Evolutionary conservation across 768 basidiomycete species (phyloP).

Genomic region (Saitozyma sp.): DNA sequence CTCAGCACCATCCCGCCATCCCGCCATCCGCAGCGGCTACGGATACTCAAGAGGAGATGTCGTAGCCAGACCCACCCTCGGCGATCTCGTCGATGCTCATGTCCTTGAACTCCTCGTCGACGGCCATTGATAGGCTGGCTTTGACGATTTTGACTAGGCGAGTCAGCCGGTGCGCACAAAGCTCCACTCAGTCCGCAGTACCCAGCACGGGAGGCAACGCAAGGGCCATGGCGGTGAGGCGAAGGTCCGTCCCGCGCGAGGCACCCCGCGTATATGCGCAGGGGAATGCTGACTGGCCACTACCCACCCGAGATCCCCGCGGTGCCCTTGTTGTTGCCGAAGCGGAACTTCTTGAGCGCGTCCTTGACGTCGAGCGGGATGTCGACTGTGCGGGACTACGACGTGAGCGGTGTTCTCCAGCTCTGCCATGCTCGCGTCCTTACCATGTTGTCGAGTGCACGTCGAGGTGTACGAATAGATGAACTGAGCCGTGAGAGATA

Average conservation of each 20-base stretch:
- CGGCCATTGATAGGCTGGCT: constrained; percentile 73
- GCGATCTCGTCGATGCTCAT: constrained; percentile 79
- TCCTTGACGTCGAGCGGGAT: constrained; percentile 77
- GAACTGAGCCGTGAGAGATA: no score
- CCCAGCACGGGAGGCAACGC: no score
- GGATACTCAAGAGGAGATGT: neutral
- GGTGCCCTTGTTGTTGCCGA: constrained; percentile 60
- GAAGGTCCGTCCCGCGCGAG: no score
- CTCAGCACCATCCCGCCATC: constrained; percentile 5
- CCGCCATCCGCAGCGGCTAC: no score
- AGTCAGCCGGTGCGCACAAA: neutral
- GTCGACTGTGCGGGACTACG: constrained; percentile 65
- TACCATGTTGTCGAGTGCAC: neutral
- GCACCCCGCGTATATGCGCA: no score
- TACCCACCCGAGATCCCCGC: constrained; percentile 63
- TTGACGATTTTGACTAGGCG: constrained; percentile 80
- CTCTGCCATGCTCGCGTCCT: neutral
- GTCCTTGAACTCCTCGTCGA: constrained; percentile 74
- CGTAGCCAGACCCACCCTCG: constrained; percentile 62
- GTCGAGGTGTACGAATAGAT: no score
- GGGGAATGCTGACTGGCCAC: no score
- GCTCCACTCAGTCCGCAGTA: no score
- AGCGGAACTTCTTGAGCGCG: constrained; percentile 78
- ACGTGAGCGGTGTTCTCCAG: neutral
- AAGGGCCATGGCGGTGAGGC: no score